phyloP scores from a whole-genome alignment of 2,329 filamentous ascomycete genomes.

The Apiospora aurea region DNA sequence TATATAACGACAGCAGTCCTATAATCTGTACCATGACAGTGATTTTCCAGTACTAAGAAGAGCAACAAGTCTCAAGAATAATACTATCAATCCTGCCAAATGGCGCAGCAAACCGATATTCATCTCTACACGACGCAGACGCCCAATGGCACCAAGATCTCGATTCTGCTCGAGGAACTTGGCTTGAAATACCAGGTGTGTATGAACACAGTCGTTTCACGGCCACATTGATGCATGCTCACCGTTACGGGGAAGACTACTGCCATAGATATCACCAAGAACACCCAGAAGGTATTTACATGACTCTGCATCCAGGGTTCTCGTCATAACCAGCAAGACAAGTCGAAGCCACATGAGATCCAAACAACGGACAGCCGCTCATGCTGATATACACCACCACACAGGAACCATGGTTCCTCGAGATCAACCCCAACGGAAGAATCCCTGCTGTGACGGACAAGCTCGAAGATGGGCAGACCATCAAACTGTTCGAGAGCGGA shows the following conservation, averaged over 20 bases:
- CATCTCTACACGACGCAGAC: constrained; percentile 84
- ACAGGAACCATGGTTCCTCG: constrained; percentile 74
- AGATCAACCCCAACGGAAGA: constrained; percentile 91
- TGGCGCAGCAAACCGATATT: constrained; percentile 60
- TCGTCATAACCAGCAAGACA: neutral
- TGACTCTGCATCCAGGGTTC: neutral
- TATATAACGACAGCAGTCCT: neutral
- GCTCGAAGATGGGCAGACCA: constrained; percentile 69
- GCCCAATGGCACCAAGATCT: constrained; percentile 88
- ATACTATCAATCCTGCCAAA: neutral
- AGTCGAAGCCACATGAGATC: neutral
- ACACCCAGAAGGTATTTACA: constrained; percentile 69
- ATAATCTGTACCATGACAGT: neutral
- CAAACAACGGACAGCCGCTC: no score
- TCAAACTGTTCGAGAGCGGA: constrained; percentile 85
- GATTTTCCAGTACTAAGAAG: neutral
- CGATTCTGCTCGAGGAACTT: constrained; percentile 86
- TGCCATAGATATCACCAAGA: constrained; percentile 71
- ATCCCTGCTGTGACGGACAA: constrained; percentile 88
- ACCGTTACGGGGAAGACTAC: neutral
- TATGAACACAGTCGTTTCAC: constrained; percentile 37
- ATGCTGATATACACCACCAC: neutral
- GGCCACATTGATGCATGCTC: neutral
- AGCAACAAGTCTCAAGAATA: neutral
- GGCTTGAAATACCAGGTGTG: constrained; percentile 80